These are phyloP conservation scores for Plasmodium falciparum DNA, from an alignment of 169 alveolate species.

Conservation along the genomic window DNA sequence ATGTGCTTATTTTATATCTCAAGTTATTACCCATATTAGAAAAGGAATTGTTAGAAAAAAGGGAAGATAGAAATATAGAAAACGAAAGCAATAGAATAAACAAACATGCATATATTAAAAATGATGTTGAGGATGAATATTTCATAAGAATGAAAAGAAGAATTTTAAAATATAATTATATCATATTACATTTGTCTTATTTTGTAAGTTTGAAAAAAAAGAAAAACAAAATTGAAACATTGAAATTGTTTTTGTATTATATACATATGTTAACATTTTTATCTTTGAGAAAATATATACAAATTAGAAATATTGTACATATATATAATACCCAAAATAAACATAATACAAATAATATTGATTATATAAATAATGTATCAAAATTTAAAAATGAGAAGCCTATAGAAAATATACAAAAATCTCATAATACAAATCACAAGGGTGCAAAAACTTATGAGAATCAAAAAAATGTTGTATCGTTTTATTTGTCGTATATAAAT, in stretches of 20 bases:
- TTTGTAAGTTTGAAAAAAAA: constrained; percentile 37
- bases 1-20: constrained; percentile 16
- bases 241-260: constrained; percentile 11
- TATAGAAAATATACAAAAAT: no score
- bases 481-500: constrained; percentile 14
- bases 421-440: no score
- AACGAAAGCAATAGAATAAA: neutral
- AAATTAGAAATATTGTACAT: no score
- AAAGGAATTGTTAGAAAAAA: neutral
- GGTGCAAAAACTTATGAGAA: neutral
- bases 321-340: no score
- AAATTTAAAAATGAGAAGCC: no score
- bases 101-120: neutral
- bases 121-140: neutral
- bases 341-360: no score
- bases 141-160: constrained; percentile 1
- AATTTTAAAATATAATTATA: constrained; percentile 16
- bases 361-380: no score
- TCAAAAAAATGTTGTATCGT: neutral
- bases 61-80: neutral
- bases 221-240: neutral
- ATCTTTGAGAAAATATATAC: constrained; percentile 24
- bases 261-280: constrained; percentile 50
- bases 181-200: constrained; percentile 48
- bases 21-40: constrained; percentile 23